Evolutionary conservation across 2,329 filamentous ascomycete species (phyloP).

Genomic region (Cryphonectria nitschkei): DNA sequence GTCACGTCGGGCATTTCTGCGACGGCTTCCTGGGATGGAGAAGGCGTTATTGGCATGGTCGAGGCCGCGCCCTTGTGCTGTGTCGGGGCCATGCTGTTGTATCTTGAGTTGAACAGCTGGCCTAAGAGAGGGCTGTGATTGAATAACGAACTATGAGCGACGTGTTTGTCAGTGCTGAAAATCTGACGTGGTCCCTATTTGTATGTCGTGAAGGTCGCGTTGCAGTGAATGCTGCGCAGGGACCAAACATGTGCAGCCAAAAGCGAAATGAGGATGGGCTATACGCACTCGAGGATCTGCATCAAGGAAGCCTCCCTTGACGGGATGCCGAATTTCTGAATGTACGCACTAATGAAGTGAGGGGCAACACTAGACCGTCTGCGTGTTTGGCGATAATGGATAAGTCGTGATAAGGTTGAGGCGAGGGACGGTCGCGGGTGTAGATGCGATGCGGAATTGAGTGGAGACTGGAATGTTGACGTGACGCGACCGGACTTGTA

Average conservation of each 20-base stretch:
- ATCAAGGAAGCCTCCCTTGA: conserved; percentile 13
- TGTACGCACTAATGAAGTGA: neutral
- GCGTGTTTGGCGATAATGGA: neutral
- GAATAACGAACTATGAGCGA: conserved; percentile 19
- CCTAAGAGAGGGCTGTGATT: conserved; percentile 24
- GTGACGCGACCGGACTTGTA: conserved; percentile 8
- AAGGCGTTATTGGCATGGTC: conserved; percentile 9
- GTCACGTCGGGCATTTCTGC: neutral
- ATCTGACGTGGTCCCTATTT: neutral
- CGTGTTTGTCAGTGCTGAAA: conserved; percentile 22
- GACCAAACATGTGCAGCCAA: neutral
- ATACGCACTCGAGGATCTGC: conserved; percentile 25
- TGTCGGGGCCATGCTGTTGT: conserved; percentile 19
- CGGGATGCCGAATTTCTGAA: neutral
- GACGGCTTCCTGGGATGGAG: conserved; percentile 13
- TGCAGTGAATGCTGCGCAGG: neutral
- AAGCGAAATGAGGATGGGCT: neutral
- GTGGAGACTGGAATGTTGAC: conserved; percentile 6
- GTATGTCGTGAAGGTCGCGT: neutral
- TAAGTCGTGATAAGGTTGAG: conserved; percentile 3
- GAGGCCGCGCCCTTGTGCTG: conserved; percentile 8
- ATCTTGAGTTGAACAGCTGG: conserved; percentile 24
- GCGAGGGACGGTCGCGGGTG: neutral
- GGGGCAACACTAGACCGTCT: neutral
- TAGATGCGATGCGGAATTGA: neutral